Conservation (phyloP, 2,329 filamentous ascomycete species). For the Leptographium flavum region DNA sequence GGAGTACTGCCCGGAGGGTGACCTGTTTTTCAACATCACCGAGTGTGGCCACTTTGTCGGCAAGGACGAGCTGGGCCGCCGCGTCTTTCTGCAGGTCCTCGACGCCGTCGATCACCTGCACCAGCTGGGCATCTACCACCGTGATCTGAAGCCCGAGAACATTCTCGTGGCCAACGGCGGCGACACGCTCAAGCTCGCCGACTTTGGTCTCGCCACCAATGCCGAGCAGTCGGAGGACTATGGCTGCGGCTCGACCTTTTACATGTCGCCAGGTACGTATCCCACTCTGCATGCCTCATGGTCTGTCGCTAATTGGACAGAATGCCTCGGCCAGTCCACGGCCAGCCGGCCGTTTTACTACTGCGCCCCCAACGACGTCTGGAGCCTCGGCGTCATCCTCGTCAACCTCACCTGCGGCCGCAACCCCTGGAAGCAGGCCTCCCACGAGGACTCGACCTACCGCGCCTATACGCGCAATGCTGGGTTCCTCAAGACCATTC, state of each 20-base stretch:
- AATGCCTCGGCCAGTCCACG: constrained; percentile 67
- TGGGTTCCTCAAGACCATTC: constrained; percentile 81
- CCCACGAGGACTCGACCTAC: constrained; percentile 87
- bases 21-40: constrained; percentile 95
- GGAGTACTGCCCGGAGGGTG: constrained; percentile 93
- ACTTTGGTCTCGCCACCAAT: constrained; percentile 88
- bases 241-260: constrained; percentile 95
- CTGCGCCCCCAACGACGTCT: constrained; percentile 91
- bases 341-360: constrained; percentile 66
- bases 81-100: constrained; percentile 85
- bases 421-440: constrained; percentile 98
- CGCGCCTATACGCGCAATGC: constrained; percentile 73
- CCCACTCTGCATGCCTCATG: constrained; percentile 8
- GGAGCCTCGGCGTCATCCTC: constrained; percentile 94
- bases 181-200: constrained; percentile 84
- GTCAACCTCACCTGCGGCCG: constrained; percentile 96
- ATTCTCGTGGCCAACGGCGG: constrained; percentile 83
- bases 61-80: constrained; percentile 77
- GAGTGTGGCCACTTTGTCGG: constrained; percentile 86
- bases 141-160: constrained; percentile 97
- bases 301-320: constrained; percentile 33
- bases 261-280: constrained; percentile 84
- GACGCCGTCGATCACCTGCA: constrained; percentile 96
- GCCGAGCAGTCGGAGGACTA: constrained; percentile 81
- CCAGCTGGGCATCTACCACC: constrained; percentile 82